phyloP scores from a whole-genome alignment of 306 rosid species.

The Cucumis melo region DNA sequence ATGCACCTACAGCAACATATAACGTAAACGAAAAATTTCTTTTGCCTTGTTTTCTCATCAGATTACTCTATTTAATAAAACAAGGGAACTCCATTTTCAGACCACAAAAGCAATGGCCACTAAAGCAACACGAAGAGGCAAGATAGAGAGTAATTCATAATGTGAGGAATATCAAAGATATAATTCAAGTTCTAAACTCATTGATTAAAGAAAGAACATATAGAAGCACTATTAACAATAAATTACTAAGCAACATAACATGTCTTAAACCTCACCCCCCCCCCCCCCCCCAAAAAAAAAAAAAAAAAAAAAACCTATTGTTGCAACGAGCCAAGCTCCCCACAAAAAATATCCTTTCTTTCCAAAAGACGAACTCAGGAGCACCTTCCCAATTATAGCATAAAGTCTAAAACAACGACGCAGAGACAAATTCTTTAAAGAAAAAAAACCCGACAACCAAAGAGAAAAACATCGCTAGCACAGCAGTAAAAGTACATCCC shows the following conservation, averaged over 20 bases:
- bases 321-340: too few species aligned
- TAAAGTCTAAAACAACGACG: background rate
- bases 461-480: too few species aligned
- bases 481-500: too few species aligned
- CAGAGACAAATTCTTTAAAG: too few species aligned
- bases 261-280: too few species aligned
- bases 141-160: too few species aligned
- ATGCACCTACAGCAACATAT: background rate
- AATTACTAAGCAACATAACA: background rate
- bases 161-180: background rate
- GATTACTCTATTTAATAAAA: background rate
- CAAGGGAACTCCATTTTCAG: background rate
- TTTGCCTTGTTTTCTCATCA: background rate
- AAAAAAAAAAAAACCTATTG: too few species aligned
- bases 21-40: background rate
- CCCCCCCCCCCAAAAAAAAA: too few species aligned
- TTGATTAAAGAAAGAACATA: background rate
- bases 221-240: background rate
- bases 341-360: too few species aligned
- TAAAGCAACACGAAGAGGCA: too few species aligned
- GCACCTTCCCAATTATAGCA: background rate
- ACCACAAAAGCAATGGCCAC: too few species aligned
- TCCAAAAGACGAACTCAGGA: background rate
- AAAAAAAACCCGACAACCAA: too few species aligned
- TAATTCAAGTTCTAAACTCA: background rate